Base-by-base conservation (phyloP, 2,329 filamentous ascomycete genomes). In the Alternaria conjuncta region DNA sequence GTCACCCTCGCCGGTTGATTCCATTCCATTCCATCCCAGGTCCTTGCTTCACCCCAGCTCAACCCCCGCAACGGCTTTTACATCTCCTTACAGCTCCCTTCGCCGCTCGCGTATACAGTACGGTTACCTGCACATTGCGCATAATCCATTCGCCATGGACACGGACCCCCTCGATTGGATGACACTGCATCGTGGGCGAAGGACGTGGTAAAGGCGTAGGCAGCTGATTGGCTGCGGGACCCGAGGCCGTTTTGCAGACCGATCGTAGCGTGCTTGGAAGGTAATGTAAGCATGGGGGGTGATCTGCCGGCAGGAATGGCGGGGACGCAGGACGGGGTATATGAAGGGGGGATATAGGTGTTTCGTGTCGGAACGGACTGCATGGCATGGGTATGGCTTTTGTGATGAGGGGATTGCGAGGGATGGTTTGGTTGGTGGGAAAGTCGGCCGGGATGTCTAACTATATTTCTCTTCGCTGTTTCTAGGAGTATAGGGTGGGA, bases 121-220 rank as follows among this genome's bases (percentile, higher is more conserved):
- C 56, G 46, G 56, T 15, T 58, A 51, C 46, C 56, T 58, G 56
- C 56, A 51, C 28, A 50, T 18, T 21, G n/a, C 15, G 11, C 11
- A 41, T 18, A 41, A 2, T 41, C 18, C 20, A 45, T 11, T 13
- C 43, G 18, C 20, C 18, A 10, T 21, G 3, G 11, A 6, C 43
- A 45, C 43, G 43, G 43, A 45, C 18, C 11, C 43, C 9, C 6
- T 45, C 18, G 18, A 45, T 45, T 45, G 43, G 43, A 21, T 18
- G 6, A 12, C 43, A 45, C 18, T 13, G 43, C 43, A 45, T 21
- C 43, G 43, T 21, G 43, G 8, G 10, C 6, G 10, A 45, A 45
- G 43, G 43, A 45, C 43, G 20, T 45, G 2, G 43, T 45, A 21
- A 45, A 18, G 18, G 11, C 9, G n/a, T 41, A 18, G 9, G 36